Percentiles rank a stretch among this genome's conserved stretches.
Conservation (phyloP, 345 rosid genomes). For the Hypericum androsaemum region DNA sequence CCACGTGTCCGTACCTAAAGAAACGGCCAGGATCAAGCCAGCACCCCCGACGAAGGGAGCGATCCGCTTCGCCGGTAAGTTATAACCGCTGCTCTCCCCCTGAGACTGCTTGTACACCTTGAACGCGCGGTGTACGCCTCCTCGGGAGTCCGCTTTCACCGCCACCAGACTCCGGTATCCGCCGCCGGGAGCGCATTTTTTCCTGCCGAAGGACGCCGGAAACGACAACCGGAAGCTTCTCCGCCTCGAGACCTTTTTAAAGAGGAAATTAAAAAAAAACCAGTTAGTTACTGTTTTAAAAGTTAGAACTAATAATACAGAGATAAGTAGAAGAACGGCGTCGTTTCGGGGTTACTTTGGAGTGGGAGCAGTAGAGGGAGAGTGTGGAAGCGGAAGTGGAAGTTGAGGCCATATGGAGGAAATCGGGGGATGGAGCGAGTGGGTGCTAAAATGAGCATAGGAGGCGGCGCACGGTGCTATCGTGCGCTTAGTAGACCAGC, state of each 20-base stretch:
- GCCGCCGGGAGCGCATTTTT: slow-evolving; percentile 13
- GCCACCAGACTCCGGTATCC: slow-evolving; percentile 35
- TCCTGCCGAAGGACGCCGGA: slow-evolving; percentile 4
- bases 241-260: too few relatives aligned
- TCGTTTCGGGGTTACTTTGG: slow-evolving; percentile 27
- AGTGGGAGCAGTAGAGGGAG: slow-evolving; percentile 31
- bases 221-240: slow-evolving; percentile 4
- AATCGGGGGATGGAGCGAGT: slow-evolving; percentile 23
- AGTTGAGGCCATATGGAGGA: slow-evolving; percentile 18
- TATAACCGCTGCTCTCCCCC: slow-evolving; percentile 33
- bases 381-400: slow-evolving; percentile 24
- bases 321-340: not conserved
- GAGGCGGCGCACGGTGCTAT: slow-evolving; percentile 4
- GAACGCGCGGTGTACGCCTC: slow-evolving; percentile 38
- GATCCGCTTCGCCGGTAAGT: slow-evolving; percentile 46
- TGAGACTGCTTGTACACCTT: slow-evolving; percentile 57
- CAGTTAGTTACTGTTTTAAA: not conserved
- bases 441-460: slow-evolving; percentile 26
- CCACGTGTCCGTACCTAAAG: slow-evolving; percentile 48
- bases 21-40: slow-evolving; percentile 41
- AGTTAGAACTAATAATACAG: not conserved
- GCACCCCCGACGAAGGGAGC: slow-evolving; percentile 51
- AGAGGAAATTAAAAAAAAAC: too few relatives aligned
- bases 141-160: slow-evolving; percentile 31
- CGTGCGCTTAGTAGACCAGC: slow-evolving; percentile 3